Evolutionary conservation across 345 rosid genomes (phyloP).

Genomic region (Linum trigynum): DNA sequence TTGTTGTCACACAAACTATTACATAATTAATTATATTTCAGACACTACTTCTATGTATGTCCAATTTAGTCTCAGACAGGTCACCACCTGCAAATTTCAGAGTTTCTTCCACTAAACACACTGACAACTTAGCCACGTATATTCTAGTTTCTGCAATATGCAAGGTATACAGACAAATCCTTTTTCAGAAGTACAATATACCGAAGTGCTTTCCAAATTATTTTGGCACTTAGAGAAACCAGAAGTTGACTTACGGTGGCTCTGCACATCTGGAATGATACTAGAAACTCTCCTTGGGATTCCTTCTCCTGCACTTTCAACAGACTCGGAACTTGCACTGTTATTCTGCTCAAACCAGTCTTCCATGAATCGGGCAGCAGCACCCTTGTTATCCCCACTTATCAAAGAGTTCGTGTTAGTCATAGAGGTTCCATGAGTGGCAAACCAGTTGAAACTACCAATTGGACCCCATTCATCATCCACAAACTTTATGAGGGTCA

Average conservation of each 20-base stretch:
- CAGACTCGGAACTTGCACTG: slow-evolving; percentile 25
- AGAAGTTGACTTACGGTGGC: slow-evolving; percentile 42
- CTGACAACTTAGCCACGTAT: too few species aligned
- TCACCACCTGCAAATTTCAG: too few species aligned
- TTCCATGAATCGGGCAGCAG: slow-evolving; percentile 96
- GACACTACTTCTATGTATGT: too few species aligned
- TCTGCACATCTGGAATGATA: slow-evolving; percentile 35
- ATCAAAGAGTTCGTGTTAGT: slow-evolving; percentile 87
- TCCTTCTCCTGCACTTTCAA: slow-evolving; percentile 33
- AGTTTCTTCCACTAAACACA: too few species aligned
- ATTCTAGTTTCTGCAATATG: too few species aligned
- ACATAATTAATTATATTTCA: too few species aligned
- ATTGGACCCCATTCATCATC: slow-evolving; percentile 88
- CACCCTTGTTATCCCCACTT: slow-evolving; percentile 98
- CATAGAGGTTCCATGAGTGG: slow-evolving; percentile 99
- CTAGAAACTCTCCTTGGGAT: slow-evolving; percentile 67
- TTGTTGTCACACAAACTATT: neutral
- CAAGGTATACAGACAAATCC: too few species aligned
- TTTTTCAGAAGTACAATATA: too few species aligned
- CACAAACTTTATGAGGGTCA: slow-evolving; percentile 94
- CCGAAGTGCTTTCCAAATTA: too few species aligned
- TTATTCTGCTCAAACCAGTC: slow-evolving; percentile 69
- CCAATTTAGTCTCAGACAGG: too few species aligned
- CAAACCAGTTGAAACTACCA: slow-evolving; percentile 97
- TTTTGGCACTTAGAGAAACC: neutral